A percentile compares a stretch with the other conserved stretches of the same genome.
phyloP scores from a whole-genome alignment of 495 filamentous ascomycete species.

The Neurospora tetraspora region DNA sequence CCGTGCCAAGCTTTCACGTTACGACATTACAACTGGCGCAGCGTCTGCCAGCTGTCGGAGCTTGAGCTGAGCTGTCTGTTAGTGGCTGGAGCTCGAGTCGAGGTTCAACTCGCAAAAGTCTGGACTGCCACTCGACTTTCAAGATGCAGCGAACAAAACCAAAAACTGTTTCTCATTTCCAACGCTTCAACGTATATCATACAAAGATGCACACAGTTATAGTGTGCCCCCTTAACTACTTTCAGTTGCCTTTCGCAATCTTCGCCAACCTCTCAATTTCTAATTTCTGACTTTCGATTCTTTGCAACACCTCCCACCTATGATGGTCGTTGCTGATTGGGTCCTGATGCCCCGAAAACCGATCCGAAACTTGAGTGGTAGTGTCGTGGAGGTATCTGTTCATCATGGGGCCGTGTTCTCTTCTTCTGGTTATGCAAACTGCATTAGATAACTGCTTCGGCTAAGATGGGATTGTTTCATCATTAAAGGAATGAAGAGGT shows the following conservation, averaged over 20 bases:
- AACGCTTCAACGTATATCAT: neutral
- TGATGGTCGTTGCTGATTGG: neutral
- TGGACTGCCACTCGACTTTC: neutral
- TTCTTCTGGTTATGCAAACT: neutral
- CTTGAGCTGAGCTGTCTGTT: neutral
- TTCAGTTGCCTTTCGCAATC: neutral
- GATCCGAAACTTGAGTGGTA: neutral
- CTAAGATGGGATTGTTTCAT: neutral
- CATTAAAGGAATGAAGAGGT: neutral
- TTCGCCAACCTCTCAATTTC: neutral
- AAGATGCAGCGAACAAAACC: neutral
- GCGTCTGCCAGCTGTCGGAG: neutral
- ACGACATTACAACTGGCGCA: neutral
- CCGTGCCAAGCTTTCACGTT: neutral
- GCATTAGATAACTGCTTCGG: neutral
- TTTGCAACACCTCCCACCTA: neutral
- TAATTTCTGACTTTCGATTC: neutral
- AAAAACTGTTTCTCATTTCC: neutral
- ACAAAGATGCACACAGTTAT: neutral
- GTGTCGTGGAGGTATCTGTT: constrained; percentile 6
- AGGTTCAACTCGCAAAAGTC: neutral
- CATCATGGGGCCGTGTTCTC: neutral
- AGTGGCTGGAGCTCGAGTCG: neutral
- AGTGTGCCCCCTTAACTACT: neutral
- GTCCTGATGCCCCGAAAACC: constrained; percentile 2